Percentiles rank a stretch among this genome's conserved stretches.
Evolutionary conservation across 352 stramenopile genomes (phyloP).

Genomic region (Phytophthora quininea): DNA sequence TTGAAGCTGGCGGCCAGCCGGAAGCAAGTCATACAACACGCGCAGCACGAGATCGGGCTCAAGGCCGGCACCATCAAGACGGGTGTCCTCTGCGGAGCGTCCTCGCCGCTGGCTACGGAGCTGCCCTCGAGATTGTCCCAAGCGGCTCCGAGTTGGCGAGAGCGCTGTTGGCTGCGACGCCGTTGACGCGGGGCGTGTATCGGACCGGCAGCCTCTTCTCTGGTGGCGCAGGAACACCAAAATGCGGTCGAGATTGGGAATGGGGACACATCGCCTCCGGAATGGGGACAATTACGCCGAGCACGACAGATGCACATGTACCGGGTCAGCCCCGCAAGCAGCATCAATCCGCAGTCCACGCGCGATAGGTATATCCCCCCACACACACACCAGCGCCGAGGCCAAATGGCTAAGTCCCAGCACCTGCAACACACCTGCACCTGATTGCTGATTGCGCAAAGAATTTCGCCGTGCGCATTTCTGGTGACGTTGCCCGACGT

Average conservation of each 20-base stretch:
- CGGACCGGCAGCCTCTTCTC: not conserved
- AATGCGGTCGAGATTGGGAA: not conserved
- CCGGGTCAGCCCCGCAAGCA: no score
- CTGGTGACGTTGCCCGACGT: no score
- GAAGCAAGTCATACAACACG: constrained; percentile 2
- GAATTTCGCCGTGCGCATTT: no score
- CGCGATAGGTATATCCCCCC: no score
- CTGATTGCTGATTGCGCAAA: no score
- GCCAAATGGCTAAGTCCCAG: no score
- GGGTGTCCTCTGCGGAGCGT: constrained; percentile 16
- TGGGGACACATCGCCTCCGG: not conserved
- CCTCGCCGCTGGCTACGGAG: not conserved
- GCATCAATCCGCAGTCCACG: no score
- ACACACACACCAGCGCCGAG: no score
- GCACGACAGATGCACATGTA: not conserved
- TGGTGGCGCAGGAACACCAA: not conserved
- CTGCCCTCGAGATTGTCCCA: not conserved
- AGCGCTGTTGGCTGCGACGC: no score
- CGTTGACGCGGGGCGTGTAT: not conserved
- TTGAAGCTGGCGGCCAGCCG: not conserved
- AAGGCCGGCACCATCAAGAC: constrained; percentile 23
- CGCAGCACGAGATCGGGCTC: constrained; percentile 7
- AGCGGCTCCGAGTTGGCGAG: no score
- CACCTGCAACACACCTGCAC: no score
- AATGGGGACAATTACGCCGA: not conserved